Evolutionary conservation across 208 protist genomes (phyloP), one percentile per base, ranked within the genome.

Genomic region (Crithidia expoeki): DNA sequence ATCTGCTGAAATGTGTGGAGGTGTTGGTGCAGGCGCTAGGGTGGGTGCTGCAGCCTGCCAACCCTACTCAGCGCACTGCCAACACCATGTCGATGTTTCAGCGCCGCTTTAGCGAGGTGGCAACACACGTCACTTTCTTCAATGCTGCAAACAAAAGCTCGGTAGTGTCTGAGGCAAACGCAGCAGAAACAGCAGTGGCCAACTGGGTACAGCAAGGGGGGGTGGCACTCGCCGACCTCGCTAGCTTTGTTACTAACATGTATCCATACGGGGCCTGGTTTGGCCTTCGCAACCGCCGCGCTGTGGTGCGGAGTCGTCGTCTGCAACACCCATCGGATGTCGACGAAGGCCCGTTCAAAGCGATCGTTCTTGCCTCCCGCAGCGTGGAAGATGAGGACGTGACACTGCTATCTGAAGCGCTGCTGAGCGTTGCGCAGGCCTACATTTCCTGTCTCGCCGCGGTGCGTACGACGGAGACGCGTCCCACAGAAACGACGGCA

Each of bases 261-360:
- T 76, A 70, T 32, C 71, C 71, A 42, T 52, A 65, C 53, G 71
- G 71, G 1, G 62, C 49, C 2, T 76, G 71, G 63, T 70, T 76
- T 27, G 63, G 40, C 61, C 44, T 66, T 32, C 63, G 46, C 56
- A 65, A 76, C 56, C 63, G 71, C 33, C 63, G 56, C 40, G 34
- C 56, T 23, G 63, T 44, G 14, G 49, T 71, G 63, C 71, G 71
- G 4, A 64, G 76, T 21, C 70, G 76, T 28, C 69, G 32, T 19
- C 52, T 73, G 58, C 69, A 52, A 9, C 55, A 81, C 40, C 70
- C 70, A 12, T 68, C 70, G 1, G 70, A 76, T 36, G 51, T 81
- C 14, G 64, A 38, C 33, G 64, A 70, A 17, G 51, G 19, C 1
- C 64, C 71, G 16, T 70, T 81, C 64, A 49, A 62, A 49, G 38